Evolutionary conservation across 2,329 filamentous ascomycete genomes (phyloP).

Genomic region (Fusarium anguioides): DNA sequence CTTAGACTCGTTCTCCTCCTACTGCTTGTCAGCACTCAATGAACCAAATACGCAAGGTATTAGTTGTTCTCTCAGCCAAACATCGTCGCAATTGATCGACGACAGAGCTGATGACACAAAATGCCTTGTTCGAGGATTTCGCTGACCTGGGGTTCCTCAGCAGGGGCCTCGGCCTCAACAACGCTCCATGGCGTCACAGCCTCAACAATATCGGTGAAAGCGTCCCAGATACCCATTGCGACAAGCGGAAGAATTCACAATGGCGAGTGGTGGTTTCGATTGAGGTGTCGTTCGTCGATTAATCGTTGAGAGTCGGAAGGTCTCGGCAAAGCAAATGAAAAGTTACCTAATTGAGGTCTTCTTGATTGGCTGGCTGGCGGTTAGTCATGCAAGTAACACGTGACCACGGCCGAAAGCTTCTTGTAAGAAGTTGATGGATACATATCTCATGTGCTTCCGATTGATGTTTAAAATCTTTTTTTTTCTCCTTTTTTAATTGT

Average conservation of each 20-base stretch:
- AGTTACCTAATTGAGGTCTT: slow-evolving; percentile 61
- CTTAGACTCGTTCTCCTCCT: slow-evolving; percentile 62
- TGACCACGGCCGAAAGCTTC: slow-evolving; percentile 18
- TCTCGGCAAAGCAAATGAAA: slow-evolving; percentile 56
- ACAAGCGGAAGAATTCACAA: slow-evolving; percentile 53
- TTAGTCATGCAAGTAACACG: slow-evolving; percentile 10
- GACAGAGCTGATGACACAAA: slow-evolving; percentile 21
- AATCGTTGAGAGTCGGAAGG: slow-evolving; percentile 55
- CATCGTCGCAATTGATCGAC: slow-evolving; percentile 30
- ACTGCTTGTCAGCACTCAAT: slow-evolving; percentile 30
- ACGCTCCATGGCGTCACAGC: slow-evolving; percentile 73
- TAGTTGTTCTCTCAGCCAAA: not conserved
- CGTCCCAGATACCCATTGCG: slow-evolving; percentile 75
- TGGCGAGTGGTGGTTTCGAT: slow-evolving; percentile 55
- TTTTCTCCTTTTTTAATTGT: not conserved
- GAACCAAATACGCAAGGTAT: not conserved
- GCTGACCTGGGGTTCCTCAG: slow-evolving; percentile 70
- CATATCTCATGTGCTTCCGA: not conserved
- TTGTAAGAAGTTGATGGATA: not conserved
- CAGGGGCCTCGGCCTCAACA: slow-evolving; percentile 74
- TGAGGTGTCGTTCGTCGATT: slow-evolving; percentile 50
- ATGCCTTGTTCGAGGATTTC: slow-evolving; percentile 32
- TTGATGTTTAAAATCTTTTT: not conserved
- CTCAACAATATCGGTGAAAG: slow-evolving; percentile 72
- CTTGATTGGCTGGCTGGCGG: slow-evolving; percentile 59